A percentile compares a stretch with the other conserved stretches of the same genome.
Conservation (phyloP, 2,329 filamentous ascomycete species). For the Penicillium italicum region DNA sequence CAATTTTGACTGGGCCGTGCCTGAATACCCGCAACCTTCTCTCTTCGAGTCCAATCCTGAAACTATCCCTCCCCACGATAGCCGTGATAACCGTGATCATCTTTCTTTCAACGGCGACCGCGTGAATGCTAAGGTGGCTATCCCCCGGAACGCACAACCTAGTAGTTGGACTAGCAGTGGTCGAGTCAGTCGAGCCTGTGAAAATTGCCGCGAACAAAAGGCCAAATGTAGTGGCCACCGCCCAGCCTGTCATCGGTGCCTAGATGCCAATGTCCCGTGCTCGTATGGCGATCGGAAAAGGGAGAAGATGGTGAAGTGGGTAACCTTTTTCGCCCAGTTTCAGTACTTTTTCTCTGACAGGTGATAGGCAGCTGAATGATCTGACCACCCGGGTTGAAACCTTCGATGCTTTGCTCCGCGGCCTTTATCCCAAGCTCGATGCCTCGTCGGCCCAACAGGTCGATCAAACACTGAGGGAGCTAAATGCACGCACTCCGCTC, state of each 20-base stretch:
- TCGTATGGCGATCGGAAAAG: constrained; percentile 45
- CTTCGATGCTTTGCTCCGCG: constrained; percentile 36
- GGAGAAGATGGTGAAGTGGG: constrained; percentile 43
- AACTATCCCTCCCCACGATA: not conserved
- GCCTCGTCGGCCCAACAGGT: constrained; percentile 34
- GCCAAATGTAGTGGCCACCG: constrained; percentile 47
- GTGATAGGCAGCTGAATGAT: constrained; percentile 37
- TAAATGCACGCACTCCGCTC: constrained; percentile 21
- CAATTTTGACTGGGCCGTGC: constrained; percentile 16
- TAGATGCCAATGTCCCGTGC: constrained; percentile 40
- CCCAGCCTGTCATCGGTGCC: constrained; percentile 43
- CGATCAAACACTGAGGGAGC: constrained; percentile 34
- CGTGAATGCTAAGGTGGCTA: constrained; percentile 31
- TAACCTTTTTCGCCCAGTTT: constrained; percentile 1
- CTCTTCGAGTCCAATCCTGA: constrained; percentile 17
- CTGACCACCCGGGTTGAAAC: constrained; percentile 37
- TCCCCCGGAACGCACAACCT: constrained; percentile 27
- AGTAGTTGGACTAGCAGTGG: constrained; percentile 26
- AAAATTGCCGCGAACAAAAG: constrained; percentile 46
- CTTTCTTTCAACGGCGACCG: constrained; percentile 4
- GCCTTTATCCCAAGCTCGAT: constrained; percentile 34
- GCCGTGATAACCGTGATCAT: constrained; percentile 15
- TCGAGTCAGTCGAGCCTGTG: constrained; percentile 41
- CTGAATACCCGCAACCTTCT: constrained; percentile 17
- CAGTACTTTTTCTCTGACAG: constrained; percentile 7